phyloP scores from a whole-genome alignment of 805 yeast species.

The Saturnispora diversa region DNA sequence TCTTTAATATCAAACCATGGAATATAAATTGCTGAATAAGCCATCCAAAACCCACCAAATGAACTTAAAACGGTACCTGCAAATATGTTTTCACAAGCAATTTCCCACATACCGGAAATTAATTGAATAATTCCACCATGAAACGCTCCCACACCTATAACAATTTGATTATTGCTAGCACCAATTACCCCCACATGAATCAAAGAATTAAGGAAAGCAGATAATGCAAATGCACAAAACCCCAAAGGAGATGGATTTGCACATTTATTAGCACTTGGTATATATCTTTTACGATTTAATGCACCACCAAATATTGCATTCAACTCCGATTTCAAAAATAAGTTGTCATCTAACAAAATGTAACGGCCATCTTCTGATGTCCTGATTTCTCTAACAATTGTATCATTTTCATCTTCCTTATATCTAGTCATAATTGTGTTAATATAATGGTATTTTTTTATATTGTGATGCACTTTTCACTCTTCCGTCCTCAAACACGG shows the following conservation, averaged over 20 bases:
- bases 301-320: slow-evolving; percentile 75
- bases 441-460: too few species aligned
- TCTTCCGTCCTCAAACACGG: too few species aligned
- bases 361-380: slow-evolving; percentile 54
- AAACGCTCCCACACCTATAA: slow-evolving; percentile 58
- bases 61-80: slow-evolving; percentile 57
- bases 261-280: slow-evolving; percentile 49
- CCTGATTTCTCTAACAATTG: slow-evolving; percentile 25
- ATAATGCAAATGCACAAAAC: slow-evolving; percentile 59
- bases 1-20: slow-evolving; percentile 51
- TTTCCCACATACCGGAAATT: slow-evolving; percentile 68
- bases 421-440: too few species aligned
- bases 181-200: slow-evolving; percentile 61
- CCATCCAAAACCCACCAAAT: slow-evolving; percentile 70
- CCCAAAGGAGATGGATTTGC: slow-evolving; percentile 78
- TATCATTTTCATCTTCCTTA: too few species aligned
- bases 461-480: too few species aligned
- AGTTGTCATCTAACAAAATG: slow-evolving; percentile 62
- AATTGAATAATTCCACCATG: slow-evolving; percentile 68
- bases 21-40: slow-evolving; percentile 55
- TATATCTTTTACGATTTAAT: slow-evolving; percentile 57
- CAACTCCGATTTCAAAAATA: slow-evolving; percentile 53
- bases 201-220: slow-evolving; percentile 56
- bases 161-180: slow-evolving; percentile 48
- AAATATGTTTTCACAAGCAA: slow-evolving; percentile 64